Base-by-base conservation (phyloP, 1,284 basidiomycete genomes). In the Moesziomyces parantarcticus region DNA sequence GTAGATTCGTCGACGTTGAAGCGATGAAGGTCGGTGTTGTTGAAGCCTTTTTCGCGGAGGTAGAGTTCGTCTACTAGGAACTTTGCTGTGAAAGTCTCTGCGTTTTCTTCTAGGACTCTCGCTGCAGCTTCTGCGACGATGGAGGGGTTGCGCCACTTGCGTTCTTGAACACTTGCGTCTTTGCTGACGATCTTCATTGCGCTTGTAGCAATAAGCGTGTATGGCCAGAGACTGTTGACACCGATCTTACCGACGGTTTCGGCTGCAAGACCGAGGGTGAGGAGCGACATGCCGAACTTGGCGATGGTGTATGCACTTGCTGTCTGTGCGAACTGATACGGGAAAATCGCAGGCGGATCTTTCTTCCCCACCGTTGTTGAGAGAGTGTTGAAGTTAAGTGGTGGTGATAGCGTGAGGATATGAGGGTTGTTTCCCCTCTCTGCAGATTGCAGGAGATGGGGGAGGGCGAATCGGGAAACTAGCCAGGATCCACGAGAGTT, bases 41-140 rank as follows among this genome's bases (percentile, higher is more conserved):
- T 52, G 20, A 78, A 76, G 1, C 77, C 71, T 25, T 75, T 55
- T 9, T 64, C 21, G 9, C 82, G 56, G 16, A 84, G 58, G 58
- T 79, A 83, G 29, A 84, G 26, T 47, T 84, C 83, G 52, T 84
- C 83, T 7, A 84, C 71, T 34, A 82, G 47, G 13, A 78, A 81
- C 18, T 75, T 54, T 0, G 69, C 83, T 0, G 65, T 80, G 42
- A 57, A 42, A 0, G 1, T 23, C 8, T 14, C 20, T 3, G 44
- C 69, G 1, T 75, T 50, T 46, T 83, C 70, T 32, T 77, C 62
- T 25, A 84, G 50, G 26, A 84, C 61, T 3, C 76, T 60, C 2
- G 68, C 76, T 9, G 83, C 78, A 0, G 83, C 81, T 25, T 84
- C 78, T 0, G 77, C 66, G 14, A 84, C 75, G 46, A 84, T 82